These are phyloP conservation scores for Aegle marmelos DNA, from an alignment of 345 rosid genomes.

Conservation along the genomic window DNA sequence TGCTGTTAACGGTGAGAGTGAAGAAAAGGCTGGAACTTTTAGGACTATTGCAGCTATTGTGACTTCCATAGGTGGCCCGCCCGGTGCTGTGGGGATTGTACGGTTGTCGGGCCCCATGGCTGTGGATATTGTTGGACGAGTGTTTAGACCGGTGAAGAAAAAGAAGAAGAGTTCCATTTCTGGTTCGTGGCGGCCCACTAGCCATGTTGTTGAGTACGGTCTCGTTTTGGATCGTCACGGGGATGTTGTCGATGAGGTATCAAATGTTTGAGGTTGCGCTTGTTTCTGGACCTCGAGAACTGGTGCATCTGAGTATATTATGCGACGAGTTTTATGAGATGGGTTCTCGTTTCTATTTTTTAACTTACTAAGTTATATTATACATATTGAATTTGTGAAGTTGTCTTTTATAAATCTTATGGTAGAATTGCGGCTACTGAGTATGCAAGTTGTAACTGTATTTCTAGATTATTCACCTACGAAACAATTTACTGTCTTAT, in stretches of 20 bases:
- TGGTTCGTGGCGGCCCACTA: conserved; percentile 57
- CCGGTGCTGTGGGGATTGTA: conserved; percentile 80
- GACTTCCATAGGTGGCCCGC: conserved; percentile 78
- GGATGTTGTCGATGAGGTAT: conserved; percentile 78
- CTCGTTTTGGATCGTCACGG: conserved; percentile 59
- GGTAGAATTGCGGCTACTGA: not conserved
- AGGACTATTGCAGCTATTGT: conserved; percentile 78
- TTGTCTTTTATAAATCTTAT: not conserved
- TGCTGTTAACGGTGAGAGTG: conserved; percentile 17
- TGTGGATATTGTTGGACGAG: conserved; percentile 55
- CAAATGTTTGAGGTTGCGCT: not conserved
- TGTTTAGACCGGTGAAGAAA: conserved; percentile 53
- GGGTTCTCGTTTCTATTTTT: not conserved
- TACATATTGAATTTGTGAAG: too few species aligned
- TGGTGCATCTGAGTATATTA: not conserved
- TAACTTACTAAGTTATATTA: too few species aligned
- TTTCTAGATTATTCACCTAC: not conserved
- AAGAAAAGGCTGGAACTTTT: conserved; percentile 27
- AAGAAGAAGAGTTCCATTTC: conserved; percentile 34
- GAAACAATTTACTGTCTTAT: not conserved
- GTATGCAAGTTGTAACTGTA: not conserved
- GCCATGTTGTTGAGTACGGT: conserved; percentile 89
- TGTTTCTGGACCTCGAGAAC: not conserved
- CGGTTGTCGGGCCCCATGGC: conserved; percentile 72
- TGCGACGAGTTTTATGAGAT: not conserved